Evolutionary conservation across 495 filamentous ascomycete species (phyloP), one percentile per base, ranked within the genome.

Genomic region (Aspergillus saccharolyticus): DNA sequence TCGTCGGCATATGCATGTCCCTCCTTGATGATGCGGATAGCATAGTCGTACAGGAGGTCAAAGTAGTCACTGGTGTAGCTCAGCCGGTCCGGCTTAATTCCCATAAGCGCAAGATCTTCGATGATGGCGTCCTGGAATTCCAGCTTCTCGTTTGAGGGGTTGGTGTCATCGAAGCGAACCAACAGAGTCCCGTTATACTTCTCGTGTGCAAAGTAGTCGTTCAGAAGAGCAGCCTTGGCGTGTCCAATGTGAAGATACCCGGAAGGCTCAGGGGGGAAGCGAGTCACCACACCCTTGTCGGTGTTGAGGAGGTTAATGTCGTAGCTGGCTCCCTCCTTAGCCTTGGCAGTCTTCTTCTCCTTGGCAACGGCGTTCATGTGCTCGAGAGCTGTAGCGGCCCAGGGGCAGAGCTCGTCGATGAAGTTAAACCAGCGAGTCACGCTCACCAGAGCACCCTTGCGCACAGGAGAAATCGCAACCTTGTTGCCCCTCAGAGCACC

Each of bases 241-340:
- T 96, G 92, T 52, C 92, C 92, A 56, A 96, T 95, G 72, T 96
- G 91, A 30, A 96, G 84, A 63, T 96, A 96, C 22, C 91, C 91
- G 54, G 93, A 96, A 59, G 94, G 94, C 84, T 98, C 94, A 1
- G 94, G 94, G 16, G 93, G 86, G 76, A 98, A 98, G 58, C 95
- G 79, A 21, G 90, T 94, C 24, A 97, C 89, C 24, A 97, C 92
- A 8, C 94, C 94, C 68, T 94, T 89, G 30, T 89, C 89, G n/a
- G 84, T 86, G 65, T 95, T 87, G 56, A 87, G 85, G 18, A 98
- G 81, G 2, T 87, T 88, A 69, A 98, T 89, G 64, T 94, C 91
- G 73, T 95, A 98, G 76, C 80, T 95, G 22, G 81, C 91, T 55
- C 91, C 91, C 55, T 89, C 88, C 72, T 91, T 91, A 61, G 84